These are phyloP conservation scores for Ascochyta lentis DNA, from an alignment of 2,329 filamentous ascomycete genomes.

Conservation along the genomic window DNA sequence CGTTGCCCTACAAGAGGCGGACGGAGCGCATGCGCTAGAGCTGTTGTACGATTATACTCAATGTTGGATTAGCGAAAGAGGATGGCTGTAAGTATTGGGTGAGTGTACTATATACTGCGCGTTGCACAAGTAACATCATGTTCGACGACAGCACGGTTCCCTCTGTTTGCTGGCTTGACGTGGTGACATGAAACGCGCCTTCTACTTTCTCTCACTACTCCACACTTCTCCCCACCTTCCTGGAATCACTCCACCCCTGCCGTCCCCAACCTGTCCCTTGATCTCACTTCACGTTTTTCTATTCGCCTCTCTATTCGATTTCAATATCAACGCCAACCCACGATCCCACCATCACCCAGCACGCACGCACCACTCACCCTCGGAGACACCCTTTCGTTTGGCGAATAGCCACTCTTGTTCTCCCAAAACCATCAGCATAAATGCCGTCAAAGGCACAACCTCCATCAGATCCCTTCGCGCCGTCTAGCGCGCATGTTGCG, in stretches of 20 bases:
- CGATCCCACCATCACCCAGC: neutral
- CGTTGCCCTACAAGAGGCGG: constrained; percentile 68
- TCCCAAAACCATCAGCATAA: neutral
- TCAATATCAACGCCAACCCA: neutral
- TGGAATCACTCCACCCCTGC: neutral
- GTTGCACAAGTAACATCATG: constrained; percentile 14
- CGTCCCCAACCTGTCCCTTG: neutral
- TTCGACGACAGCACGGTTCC: neutral
- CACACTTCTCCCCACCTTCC: constrained; percentile 6
- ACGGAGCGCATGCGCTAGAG: constrained; percentile 54
- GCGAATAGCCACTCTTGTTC: no score
- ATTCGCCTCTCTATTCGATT: neutral
- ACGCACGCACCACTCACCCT: neutral
- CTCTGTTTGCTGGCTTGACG: neutral
- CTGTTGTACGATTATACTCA: neutral
- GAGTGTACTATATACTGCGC: constrained; percentile 28
- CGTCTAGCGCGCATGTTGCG: constrained; percentile 38
- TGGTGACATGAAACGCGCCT: constrained; percentile 3
- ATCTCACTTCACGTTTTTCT: neutral
- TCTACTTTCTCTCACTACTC: constrained; percentile 5
- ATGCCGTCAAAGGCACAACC: constrained; percentile 12
- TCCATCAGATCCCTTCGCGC: constrained; percentile 11
- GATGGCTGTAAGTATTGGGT: constrained; percentile 23
- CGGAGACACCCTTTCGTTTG: neutral
- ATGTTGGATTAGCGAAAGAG: constrained; percentile 9